These are phyloP conservation scores for Solanum chiquidenum DNA, from an alignment of 257 asterid species.

Conservation along the genomic window DNA sequence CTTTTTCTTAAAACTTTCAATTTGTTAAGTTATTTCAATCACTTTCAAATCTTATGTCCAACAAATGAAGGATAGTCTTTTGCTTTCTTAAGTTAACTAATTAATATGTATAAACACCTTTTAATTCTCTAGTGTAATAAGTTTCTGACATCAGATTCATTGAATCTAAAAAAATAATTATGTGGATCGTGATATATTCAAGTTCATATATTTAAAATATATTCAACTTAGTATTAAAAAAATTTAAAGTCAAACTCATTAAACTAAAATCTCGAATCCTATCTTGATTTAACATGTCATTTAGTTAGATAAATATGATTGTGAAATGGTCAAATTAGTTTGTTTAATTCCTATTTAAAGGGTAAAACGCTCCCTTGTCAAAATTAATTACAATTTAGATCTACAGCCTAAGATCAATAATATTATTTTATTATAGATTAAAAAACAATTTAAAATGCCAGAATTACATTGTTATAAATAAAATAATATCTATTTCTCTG, in stretches of 20 bases:
- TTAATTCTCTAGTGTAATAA: background rate
- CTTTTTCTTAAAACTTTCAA: background rate
- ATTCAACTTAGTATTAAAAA: background rate
- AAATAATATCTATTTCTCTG: background rate
- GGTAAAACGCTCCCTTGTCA: background rate
- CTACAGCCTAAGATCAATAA: background rate
- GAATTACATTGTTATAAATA: background rate
- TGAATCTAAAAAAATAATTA: background rate
- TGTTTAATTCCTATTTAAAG: background rate
- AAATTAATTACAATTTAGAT: background rate
- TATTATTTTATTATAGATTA: background rate
- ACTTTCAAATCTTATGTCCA: conserved; percentile 17
- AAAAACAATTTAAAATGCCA: background rate
- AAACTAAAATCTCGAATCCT: background rate
- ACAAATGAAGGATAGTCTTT: conserved; percentile 14
- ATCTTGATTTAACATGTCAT: background rate
- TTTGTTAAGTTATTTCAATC: conserved; percentile 13
- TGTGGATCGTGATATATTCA: background rate
- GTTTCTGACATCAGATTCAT: background rate
- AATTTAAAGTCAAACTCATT: background rate
- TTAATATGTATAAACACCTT: background rate
- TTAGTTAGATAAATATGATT: background rate
- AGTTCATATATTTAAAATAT: background rate
- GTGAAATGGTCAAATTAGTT: background rate
- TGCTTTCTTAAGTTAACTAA: conserved; percentile 25